Percentiles rank a stretch among this genome's conserved stretches.
These are phyloP conservation scores for Gleditsia sinensis DNA, from an alignment of 306 rosid species.

Conservation along the genomic window DNA sequence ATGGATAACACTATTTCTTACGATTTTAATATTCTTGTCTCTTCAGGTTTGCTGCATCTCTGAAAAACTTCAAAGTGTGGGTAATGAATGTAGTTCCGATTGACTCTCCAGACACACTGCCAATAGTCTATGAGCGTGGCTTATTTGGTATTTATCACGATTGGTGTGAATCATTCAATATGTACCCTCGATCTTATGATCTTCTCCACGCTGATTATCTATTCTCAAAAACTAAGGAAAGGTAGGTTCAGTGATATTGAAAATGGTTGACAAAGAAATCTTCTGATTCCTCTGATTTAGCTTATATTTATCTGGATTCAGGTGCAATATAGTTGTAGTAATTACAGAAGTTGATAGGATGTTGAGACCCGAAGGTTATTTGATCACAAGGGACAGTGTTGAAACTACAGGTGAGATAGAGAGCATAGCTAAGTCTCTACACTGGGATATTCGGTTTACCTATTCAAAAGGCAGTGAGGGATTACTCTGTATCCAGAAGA, in stretches of 20 bases:
- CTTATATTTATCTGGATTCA: conserved; percentile 35
- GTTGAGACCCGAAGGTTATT: conserved; percentile 78
- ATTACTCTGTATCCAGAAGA: conserved; percentile 64
- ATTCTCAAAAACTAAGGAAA: conserved; percentile 57
- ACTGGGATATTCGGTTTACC: conserved; percentile 60
- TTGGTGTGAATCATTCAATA: conserved; percentile 85
- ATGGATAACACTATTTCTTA: background rate
- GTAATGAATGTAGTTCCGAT: conserved; percentile 83
- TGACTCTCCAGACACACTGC: conserved; percentile 71
- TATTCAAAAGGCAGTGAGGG: conserved; percentile 57
- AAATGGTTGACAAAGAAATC: background rate
- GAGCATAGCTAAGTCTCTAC: conserved; percentile 59
- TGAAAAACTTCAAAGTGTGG: conserved; percentile 64
- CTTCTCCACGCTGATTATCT: conserved; percentile 80
- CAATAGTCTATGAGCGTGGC: conserved; percentile 81
- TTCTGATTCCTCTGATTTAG: conserved; percentile 18
- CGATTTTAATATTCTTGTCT: conserved; percentile 3
- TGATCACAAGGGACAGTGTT: conserved; percentile 62
- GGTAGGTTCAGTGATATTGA: conserved; percentile 41
- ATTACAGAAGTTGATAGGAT: conserved; percentile 84
- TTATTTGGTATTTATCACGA: conserved; percentile 79
- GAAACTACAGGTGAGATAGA: conserved; percentile 67
- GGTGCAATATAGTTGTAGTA: conserved; percentile 70
- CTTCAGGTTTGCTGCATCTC: conserved; percentile 82
- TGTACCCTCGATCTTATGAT: conserved; percentile 84